A percentile compares a stretch with the other conserved stretches of the same genome.
phyloP scores from a whole-genome alignment of 345 rosid genomes.

The Citrus maxima region DNA sequence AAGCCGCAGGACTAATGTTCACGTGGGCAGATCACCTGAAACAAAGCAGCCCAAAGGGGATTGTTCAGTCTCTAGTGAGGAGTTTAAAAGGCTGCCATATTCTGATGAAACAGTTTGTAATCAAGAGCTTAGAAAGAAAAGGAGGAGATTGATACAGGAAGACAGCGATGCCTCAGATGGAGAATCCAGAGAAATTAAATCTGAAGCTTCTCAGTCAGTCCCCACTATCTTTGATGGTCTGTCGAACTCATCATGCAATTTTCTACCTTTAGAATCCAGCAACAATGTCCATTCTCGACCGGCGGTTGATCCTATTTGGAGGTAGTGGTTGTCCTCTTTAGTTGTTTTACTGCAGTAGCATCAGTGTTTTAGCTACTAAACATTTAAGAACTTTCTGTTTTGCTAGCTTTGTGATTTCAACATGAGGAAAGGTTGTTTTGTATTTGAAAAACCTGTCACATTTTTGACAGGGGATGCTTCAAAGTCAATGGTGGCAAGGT shows the following conservation, averaged over 20 bases:
- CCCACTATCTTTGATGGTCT: neutral
- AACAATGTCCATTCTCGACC: conserved; percentile 1
- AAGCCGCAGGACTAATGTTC: neutral
- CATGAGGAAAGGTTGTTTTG: neutral
- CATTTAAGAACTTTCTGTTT: neutral
- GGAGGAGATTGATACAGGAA: conserved; percentile 16
- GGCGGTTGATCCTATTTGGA: conserved; percentile 14
- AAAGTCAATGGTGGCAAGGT: neutral
- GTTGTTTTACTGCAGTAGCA: neutral
- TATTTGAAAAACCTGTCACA: neutral
- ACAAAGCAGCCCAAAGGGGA: neutral
- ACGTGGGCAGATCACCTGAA: neutral
- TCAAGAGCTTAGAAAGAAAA: neutral
- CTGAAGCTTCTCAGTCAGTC: neutral
- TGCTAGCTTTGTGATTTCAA: neutral
- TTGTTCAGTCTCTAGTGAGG: neutral
- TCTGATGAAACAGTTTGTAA: neutral
- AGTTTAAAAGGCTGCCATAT: neutral
- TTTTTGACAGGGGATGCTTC: conserved; percentile 11
- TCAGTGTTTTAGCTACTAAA: neutral
- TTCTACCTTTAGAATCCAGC: neutral
- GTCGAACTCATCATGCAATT: neutral
- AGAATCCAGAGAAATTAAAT: conserved; percentile 1
- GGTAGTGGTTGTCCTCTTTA: conserved; percentile 2
- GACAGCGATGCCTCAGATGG: conserved; percentile 11